phyloP scores from a whole-genome alignment of 192 early-diverging fungal genomes.

The Backusella westeae region DNA sequence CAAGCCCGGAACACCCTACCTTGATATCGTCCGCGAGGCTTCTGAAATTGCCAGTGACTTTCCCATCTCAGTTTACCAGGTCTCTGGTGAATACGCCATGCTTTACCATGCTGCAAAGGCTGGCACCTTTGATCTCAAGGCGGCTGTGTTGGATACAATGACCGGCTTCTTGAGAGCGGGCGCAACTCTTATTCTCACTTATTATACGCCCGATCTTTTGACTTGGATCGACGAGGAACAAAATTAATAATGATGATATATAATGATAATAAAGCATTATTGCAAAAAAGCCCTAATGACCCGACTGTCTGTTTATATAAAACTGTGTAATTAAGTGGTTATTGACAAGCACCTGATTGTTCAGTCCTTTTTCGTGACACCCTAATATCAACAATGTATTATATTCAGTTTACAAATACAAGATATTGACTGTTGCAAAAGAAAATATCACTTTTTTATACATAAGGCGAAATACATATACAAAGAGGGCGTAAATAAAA shows the following conservation, averaged over 20 bases:
- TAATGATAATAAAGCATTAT: no score
- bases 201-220: conserved; percentile 91
- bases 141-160: conserved; percentile 85
- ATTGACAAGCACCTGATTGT: no score
- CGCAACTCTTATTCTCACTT: conserved; percentile 92
- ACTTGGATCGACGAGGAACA: conserved; percentile 78
- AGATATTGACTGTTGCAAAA: no score
- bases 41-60: conserved; percentile 73
- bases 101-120: conserved; percentile 82
- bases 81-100: conserved; percentile 85
- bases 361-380: no score
- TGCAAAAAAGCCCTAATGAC: no score
- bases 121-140: conserved; percentile 79
- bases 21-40: conserved; percentile 92
- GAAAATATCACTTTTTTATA: no score
- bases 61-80: conserved; percentile 97
- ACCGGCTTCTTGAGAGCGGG: conserved; percentile 83
- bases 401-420: no score
- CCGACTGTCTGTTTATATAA: no score
- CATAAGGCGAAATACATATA: no score
- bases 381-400: no score
- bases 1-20: conserved; percentile 93
- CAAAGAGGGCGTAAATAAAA: no score
- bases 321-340: no score
- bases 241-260: background rate